phyloP scores from a whole-genome alignment of 805 yeast species.

The Metschnikowia gelsemii region DNA sequence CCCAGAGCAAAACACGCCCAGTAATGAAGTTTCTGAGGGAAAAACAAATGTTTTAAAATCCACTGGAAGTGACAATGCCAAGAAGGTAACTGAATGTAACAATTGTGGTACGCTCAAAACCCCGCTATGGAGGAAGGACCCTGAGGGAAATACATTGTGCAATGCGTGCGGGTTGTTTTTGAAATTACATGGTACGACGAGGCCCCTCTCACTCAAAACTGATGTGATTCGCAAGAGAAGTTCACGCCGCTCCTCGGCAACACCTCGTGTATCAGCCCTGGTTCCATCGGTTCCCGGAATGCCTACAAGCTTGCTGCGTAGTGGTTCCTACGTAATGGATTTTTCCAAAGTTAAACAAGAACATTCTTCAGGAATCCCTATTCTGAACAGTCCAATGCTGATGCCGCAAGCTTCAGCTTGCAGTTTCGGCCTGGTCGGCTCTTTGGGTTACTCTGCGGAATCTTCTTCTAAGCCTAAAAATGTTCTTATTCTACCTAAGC shows the following conservation, averaged over 20 bases:
- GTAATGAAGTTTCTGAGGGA: neutral
- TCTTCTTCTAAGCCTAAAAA: constrained; percentile 33
- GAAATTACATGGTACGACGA: constrained; percentile 59
- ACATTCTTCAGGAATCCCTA: constrained; percentile 9
- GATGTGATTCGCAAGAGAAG: constrained; percentile 58
- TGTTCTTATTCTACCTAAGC: constrained; percentile 43
- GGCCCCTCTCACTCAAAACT: constrained; percentile 57
- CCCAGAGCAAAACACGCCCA: neutral
- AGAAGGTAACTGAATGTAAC: constrained; percentile 44
- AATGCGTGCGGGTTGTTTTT: constrained; percentile 64
- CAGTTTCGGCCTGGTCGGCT: constrained; percentile 13
- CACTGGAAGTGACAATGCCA: neutral
- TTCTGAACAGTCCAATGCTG: constrained; percentile 12
- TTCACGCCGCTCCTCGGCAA: constrained; percentile 33
- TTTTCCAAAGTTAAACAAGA: constrained; percentile 9
- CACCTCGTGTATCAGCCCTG: constrained; percentile 14
- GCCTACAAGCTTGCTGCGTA: constrained; percentile 4
- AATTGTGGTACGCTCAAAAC: constrained; percentile 61
- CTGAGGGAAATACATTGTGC: constrained; percentile 58
- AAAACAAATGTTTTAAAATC: neutral
- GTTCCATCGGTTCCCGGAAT: constrained; percentile 5
- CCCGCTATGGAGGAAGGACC: constrained; percentile 62
- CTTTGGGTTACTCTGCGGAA: constrained; percentile 12
- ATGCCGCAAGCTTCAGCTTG: constrained; percentile 3
- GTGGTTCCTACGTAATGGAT: constrained; percentile 9